Conservation (phyloP, 257 asterid genomes). For the Echites panduratus region DNA sequence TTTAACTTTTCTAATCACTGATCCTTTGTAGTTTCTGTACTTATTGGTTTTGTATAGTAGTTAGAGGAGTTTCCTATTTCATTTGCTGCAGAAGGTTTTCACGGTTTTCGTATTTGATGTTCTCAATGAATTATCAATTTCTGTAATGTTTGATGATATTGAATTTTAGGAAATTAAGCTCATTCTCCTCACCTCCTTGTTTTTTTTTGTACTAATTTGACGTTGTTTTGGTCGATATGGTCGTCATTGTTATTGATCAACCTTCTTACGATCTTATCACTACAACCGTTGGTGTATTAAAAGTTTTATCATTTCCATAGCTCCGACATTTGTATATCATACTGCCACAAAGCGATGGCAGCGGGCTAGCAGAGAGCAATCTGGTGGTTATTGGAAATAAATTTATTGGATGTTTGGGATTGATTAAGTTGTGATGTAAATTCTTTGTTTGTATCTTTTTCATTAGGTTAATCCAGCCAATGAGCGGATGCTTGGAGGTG, state of each 20-base stretch:
- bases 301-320: neutral
- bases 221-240: neutral
- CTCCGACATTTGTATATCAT: neutral
- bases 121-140: too few species aligned
- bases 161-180: neutral
- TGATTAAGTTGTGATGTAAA: neutral
- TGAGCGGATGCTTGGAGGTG: slow-evolving; percentile 91
- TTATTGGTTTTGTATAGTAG: neutral
- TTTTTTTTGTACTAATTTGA: too few species aligned
- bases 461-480: slow-evolving; percentile 90
- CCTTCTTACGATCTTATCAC: neutral
- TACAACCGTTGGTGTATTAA: neutral
- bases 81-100: neutral
- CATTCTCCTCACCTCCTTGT: neutral
- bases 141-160: neutral
- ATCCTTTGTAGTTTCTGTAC: neutral
- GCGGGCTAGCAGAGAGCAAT: neutral
- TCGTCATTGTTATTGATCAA: neutral
- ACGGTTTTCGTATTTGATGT: too few species aligned
- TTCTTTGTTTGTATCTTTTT: slow-evolving; percentile 6
- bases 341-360: neutral
- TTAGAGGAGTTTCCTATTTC: neutral
- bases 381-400: neutral
- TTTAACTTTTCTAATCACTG: neutral
- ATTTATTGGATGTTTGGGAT: neutral